Percentiles rank a stretch among this genome's conserved stretches.
Evolutionary conservation across 2,329 filamentous ascomycete genomes (phyloP).

Genomic region (Fusarium globosum): DNA sequence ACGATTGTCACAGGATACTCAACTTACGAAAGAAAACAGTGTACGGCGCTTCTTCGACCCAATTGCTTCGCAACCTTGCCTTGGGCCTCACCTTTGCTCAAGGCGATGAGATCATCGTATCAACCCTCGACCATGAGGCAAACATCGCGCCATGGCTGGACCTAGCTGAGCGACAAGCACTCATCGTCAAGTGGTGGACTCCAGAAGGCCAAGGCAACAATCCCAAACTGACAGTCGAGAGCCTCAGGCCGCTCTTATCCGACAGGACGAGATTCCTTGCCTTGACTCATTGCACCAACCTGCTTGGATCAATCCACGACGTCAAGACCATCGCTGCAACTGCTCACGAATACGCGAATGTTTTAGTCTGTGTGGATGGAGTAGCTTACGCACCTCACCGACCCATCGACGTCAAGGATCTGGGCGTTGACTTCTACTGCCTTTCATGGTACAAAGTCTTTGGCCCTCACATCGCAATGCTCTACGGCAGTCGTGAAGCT

Average conservation of each 20-base stretch:
- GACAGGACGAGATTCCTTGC: constrained; percentile 75
- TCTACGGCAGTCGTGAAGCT: constrained; percentile 71
- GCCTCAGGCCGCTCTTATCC: constrained; percentile 69
- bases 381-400: constrained; percentile 82
- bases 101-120: constrained; percentile 76
- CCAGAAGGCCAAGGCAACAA: constrained; percentile 42
- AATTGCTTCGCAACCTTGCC: constrained; percentile 78
- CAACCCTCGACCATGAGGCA: constrained; percentile 80
- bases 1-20: accelerated
- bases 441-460: constrained; percentile 89
- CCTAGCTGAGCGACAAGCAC: constrained; percentile 69
- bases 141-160: constrained; percentile 80
- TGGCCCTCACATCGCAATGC: constrained; percentile 77
- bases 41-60: constrained; percentile 79
- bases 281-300: constrained; percentile 79
- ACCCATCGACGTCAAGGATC: constrained; percentile 72
- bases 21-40: not conserved
- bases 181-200: constrained; percentile 46
- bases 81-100: constrained; percentile 62
- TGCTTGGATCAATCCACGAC: constrained; percentile 77
- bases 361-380: constrained; percentile 78
- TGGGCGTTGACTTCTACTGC: constrained; percentile 80
- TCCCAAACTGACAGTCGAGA: constrained; percentile 67
- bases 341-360: constrained; percentile 59
- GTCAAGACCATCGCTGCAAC: constrained; percentile 65